Conservation (phyloP, 2,329 filamentous ascomycete genomes). For the Davidsoniella neocaledoniae region DNA sequence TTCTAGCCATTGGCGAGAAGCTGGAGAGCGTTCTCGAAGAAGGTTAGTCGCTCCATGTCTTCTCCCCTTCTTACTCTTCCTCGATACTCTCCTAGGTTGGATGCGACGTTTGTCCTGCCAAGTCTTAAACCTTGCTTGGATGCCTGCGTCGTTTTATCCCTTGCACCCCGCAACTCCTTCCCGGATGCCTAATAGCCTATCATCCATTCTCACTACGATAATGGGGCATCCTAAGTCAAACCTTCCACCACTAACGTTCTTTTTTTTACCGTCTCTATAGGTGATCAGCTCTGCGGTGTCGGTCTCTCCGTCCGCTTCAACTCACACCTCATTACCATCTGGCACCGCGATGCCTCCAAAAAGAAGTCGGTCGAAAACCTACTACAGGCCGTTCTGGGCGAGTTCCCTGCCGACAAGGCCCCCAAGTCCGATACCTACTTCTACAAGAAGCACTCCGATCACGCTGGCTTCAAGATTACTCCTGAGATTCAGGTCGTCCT, state of each 20-base stretch:
- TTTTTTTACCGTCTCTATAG: slow-evolving; percentile 24
- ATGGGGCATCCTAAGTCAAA: neutral
- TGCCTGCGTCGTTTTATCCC: too few species aligned
- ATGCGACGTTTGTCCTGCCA: neutral
- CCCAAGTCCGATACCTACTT: slow-evolving; percentile 58
- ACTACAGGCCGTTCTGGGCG: slow-evolving; percentile 53
- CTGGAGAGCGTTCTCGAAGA: slow-evolving; percentile 57
- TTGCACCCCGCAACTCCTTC: neutral
- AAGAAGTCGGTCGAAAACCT: slow-evolving; percentile 62
- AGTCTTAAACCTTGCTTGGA: neutral
- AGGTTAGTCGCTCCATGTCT: slow-evolving; percentile 29
- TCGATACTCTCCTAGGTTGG: neutral
- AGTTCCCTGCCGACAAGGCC: slow-evolving; percentile 54
- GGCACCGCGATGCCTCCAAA: slow-evolving; percentile 79
- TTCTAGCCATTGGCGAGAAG: slow-evolving; percentile 70
- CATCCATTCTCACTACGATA: neutral
- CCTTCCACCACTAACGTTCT: slow-evolving; percentile 27
- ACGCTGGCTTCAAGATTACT: slow-evolving; percentile 60
- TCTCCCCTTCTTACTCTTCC: neutral
- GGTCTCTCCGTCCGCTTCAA: slow-evolving; percentile 80
- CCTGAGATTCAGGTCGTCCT: slow-evolving; percentile 40
- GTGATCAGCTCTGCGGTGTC: slow-evolving; percentile 77
- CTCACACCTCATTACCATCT: slow-evolving; percentile 73
- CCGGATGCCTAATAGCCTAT: neutral
- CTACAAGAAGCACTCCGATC: slow-evolving; percentile 83